Percentiles rank a stretch among this genome's conserved stretches.
Conservation (phyloP, 495 filamentous ascomycete genomes). For the Amorphotheca resinae region DNA sequence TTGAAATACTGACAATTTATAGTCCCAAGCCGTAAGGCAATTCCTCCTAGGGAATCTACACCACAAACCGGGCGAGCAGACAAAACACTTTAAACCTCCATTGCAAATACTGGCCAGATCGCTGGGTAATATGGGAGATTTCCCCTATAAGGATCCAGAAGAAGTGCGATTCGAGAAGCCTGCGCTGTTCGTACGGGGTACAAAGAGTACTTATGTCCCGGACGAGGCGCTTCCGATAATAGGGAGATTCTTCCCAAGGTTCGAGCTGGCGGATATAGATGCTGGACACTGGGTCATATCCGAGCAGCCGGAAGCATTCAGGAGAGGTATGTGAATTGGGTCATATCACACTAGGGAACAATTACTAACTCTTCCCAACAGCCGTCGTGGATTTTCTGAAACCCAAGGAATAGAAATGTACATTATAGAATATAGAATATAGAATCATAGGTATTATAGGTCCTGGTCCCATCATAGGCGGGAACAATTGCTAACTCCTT, state of each 20-base stretch:
- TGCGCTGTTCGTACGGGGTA: constrained; percentile 74
- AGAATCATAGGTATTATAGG: too few species aligned
- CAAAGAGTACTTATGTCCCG: constrained; percentile 69
- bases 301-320: constrained; percentile 81
- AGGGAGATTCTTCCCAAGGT: constrained; percentile 79
- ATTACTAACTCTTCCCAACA: constrained; percentile 20
- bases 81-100: constrained; percentile 35
- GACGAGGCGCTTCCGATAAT: constrained; percentile 82
- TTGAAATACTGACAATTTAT: constrained; percentile 1
- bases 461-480: background rate
- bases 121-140: constrained; percentile 64
- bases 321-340: constrained; percentile 47
- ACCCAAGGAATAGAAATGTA: constrained; percentile 36
- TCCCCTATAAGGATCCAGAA: constrained; percentile 62
- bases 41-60: constrained; percentile 88
- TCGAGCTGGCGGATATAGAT: constrained; percentile 69
- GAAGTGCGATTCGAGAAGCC: constrained; percentile 56
- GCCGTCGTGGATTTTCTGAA: constrained; percentile 52
- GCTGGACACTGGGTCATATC: constrained; percentile 91
- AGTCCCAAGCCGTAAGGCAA: constrained; percentile 67
- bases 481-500: constrained; percentile 5
- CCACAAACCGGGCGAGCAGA: constrained; percentile 24
- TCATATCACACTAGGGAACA: background rate
- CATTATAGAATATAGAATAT: constrained; percentile 18
- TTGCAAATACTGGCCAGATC: constrained; percentile 38